Base-by-base conservation (phyloP, 1,284 basidiomycete genomes). In the Tremellales sp. region DNA sequence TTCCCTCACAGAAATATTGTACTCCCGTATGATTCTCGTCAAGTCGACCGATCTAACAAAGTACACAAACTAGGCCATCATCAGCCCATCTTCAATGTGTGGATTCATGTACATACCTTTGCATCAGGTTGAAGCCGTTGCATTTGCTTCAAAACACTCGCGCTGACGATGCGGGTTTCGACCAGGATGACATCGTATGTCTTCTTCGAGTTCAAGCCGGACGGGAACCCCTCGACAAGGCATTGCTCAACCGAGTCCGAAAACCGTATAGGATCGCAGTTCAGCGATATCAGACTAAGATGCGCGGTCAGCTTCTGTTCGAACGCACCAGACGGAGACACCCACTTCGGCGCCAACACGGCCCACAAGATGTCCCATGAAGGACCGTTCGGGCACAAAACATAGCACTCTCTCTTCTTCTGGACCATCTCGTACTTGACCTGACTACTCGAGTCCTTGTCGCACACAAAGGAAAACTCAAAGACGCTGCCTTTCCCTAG, bases 401-500 rank as follows among this genome's bases (percentile, higher is more conserved):
- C 50, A 38, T 63, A 66, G 33, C 50, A 47, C 43, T 48, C 48
- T 32, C 54, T 59, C 47, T 34, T 9, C 5, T 5, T 33, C 19
- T 26, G 24, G 34, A 49, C 39, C 5, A 25, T 25, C 31, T 42
- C 27, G 13, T 44, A 39, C 18, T 32, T 31, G 5, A 28, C 22
- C 2, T 35, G 16, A 9, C 39, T 31, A 10, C 36, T 37, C 3
- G 48, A 45, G 38, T 63, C 57, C 1, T 36, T 38, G 12, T 56
- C 54, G 1, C 61, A 56, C 2, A 65, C 43, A 40, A 73, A 61
- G 6, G 58, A 60, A 44, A 72, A 70, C 10, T 59, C 61, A 43
- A 73, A 73, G 7, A 48, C 65, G 26, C 61, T 65, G 4, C 72
- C 71, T 27, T 64, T 61, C 12, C 63, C 65, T 36, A 62, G 58